Evolutionary conservation across 2,329 filamentous ascomycete species (phyloP), one percentile per base, ranked within the genome.

Genomic region (Ophidiomyces ophidiicola): DNA sequence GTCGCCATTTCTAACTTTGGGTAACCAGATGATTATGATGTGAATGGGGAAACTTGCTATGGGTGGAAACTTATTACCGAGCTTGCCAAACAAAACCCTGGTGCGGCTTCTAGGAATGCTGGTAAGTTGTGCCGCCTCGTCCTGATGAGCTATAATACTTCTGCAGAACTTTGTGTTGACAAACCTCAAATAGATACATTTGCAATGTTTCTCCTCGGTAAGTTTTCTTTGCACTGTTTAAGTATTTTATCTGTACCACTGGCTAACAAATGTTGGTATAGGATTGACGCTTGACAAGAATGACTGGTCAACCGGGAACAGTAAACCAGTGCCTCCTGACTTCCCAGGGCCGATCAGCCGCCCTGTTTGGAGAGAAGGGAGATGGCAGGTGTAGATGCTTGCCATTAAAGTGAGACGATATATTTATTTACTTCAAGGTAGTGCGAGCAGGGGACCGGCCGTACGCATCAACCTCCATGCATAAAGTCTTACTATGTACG

Each of bases 221-320:
- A 21, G 35, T 37, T 8, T 31, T 23, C 25, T 26, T 18, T n/a
- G n/a, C n/a, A n/a, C n/a, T n/a, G n/a, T 35, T 33, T 33, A 12
- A 20, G 15, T 26, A 8, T 18, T 10, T 35, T 35, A 8, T 14
- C 8, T 10, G 14, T 15, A 21, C 21, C 17, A 12, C 17, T 23
- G 10, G 18, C 35, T 37, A 30, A 37, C 18, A 28, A 20, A 19
- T 20, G 12, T 28, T 20, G 25, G 21, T 30, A 14, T 37, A 37
- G 35, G 35, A 23, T 21, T 37, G 24, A 30, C 35, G 17, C 35
- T 37, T 23, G 25, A 37, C 12, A 37, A 37, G 18, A 37, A 37
- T 15, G 35, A 37, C 24, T 37, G 35, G 35, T 37, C 35, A 23
- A 37, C 35, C 12, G 35, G 35, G 18, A 20, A 8, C 15, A 37